A percentile compares a stretch with the other conserved stretches of the same genome.
Conservation (phyloP, 495 filamentous ascomycete species). For the Aspergillus bridgeri region DNA sequence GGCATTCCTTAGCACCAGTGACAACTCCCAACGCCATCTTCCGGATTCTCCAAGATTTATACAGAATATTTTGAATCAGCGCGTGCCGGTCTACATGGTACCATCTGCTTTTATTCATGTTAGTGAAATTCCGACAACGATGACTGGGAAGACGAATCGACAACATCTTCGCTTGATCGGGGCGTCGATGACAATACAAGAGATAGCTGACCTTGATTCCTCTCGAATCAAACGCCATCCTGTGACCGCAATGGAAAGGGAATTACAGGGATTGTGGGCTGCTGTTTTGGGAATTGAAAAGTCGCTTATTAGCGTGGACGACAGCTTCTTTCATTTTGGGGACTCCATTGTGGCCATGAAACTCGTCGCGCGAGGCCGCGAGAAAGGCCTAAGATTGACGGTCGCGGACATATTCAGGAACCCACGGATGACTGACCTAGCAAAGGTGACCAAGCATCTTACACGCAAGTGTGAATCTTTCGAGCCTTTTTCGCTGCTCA, state of each 20-base stretch:
- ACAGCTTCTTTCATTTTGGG: slow-evolving; percentile 53
- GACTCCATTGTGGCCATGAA: slow-evolving; percentile 58
- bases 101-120: slow-evolving; percentile 49
- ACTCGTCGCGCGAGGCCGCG: too few species aligned
- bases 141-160: slow-evolving; percentile 51
- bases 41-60: background rate
- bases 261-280: slow-evolving; percentile 32
- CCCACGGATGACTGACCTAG: too few species aligned
- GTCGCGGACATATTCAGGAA: too few species aligned
- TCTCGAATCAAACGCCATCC: slow-evolving; percentile 11
- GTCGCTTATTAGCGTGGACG: slow-evolving; percentile 35
- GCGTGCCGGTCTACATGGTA: slow-evolving; percentile 46
- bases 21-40: background rate
- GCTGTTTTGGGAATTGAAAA: slow-evolving; percentile 22
- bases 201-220: slow-evolving; percentile 3
- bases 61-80: slow-evolving; percentile 4
- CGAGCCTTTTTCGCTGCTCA: too few species aligned
- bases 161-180: slow-evolving; percentile 35
- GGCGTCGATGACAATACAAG: background rate
- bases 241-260: slow-evolving; percentile 14
- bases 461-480: too few species aligned
- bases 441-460: too few species aligned
- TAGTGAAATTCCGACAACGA: slow-evolving; percentile 39
- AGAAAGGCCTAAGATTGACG: too few species aligned
- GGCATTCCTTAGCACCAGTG: background rate